These are phyloP conservation scores for Rubia tinctorum DNA, from an alignment of 305 asterid species.

Conservation along the genomic window DNA sequence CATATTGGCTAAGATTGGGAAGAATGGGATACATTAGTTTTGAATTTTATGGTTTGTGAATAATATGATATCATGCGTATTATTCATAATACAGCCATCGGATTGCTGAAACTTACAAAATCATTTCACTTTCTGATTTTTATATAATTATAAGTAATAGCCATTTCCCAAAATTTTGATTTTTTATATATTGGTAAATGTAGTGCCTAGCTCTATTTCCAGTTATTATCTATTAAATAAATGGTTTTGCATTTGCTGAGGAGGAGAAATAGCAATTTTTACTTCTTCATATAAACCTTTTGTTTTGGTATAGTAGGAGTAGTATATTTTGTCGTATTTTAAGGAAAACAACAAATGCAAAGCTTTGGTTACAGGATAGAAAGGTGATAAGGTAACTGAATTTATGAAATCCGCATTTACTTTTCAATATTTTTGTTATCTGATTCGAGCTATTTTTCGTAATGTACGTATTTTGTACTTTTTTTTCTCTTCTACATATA, in stretches of 20 bases:
- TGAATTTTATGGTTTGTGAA: background rate
- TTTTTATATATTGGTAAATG: background rate
- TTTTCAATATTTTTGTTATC: too few species aligned
- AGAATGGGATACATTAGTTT: conserved; percentile 27
- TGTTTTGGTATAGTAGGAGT: too few species aligned
- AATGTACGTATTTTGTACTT: too few species aligned
- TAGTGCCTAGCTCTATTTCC: background rate
- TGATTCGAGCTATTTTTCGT: too few species aligned
- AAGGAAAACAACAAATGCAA: too few species aligned
- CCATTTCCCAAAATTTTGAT: background rate
- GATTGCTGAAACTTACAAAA: background rate
- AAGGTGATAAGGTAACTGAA: too few species aligned
- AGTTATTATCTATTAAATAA: background rate
- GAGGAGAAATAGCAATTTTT: background rate
- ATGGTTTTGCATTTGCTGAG: background rate
- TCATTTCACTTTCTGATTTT: background rate
- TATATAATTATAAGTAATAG: background rate
- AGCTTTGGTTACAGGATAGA: too few species aligned
- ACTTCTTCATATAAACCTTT: background rate
- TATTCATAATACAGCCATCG: background rate
- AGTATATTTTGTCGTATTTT: too few species aligned
- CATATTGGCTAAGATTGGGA: conserved; percentile 35
- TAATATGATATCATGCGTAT: conserved; percentile 7
- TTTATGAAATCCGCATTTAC: too few species aligned
- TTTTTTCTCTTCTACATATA: too few species aligned